Evolutionary conservation across 441 rosid genomes (phyloP).

Genomic region (Populus trichocarpa): DNA sequence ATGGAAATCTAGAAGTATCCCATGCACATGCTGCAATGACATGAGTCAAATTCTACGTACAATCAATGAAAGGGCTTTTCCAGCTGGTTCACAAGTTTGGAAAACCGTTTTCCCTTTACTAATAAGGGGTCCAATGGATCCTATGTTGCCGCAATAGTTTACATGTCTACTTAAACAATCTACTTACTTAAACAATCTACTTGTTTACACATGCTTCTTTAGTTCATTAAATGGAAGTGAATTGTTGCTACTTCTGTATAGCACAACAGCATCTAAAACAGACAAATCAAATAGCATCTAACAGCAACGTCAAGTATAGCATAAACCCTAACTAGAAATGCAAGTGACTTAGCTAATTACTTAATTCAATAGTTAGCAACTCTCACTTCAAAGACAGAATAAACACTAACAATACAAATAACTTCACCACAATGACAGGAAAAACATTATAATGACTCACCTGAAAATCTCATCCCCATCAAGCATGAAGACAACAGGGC

Average conservation of each 20-base stretch:
- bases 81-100: too few relatives aligned
- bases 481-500: constrained; percentile 70
- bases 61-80: too few relatives aligned
- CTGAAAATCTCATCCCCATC: constrained; percentile 59
- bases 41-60: too few relatives aligned
- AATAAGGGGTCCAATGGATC: too few relatives aligned
- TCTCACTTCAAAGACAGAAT: neutral
- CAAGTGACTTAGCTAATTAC: neutral
- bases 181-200: too few relatives aligned
- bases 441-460: constrained; percentile 22
- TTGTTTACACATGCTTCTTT: too few relatives aligned
- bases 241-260: neutral
- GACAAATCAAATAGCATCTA: neutral
- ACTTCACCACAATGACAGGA: neutral
- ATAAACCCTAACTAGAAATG: neutral
- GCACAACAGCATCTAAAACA: neutral
- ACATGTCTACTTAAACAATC: too few relatives aligned
- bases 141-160: too few relatives aligned
- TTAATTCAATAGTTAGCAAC: neutral
- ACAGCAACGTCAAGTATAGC: neutral
- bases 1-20: too few relatives aligned
- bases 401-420: neutral
- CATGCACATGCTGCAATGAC: too few relatives aligned
- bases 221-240: too few relatives aligned
- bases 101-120: too few relatives aligned